phyloP scores from a whole-genome alignment of 139 green algal genomes.

The Tetratostichococcus sp. region DNA sequence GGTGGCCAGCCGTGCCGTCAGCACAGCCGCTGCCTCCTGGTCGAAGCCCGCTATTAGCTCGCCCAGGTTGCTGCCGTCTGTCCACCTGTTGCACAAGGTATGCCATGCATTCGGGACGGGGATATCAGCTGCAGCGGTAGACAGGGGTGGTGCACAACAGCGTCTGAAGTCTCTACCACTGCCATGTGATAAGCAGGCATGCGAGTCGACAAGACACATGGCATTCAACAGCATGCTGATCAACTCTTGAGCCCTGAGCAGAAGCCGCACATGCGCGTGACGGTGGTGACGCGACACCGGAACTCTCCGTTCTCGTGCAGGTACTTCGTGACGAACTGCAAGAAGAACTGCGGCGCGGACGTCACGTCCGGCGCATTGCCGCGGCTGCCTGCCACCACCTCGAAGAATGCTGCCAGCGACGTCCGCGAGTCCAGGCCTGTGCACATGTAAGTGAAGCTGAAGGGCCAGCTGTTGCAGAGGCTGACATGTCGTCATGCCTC shows the following conservation, averaged over 20 bases:
- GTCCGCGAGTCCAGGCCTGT: constrained; percentile 53
- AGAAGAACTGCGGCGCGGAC: constrained; percentile 70
- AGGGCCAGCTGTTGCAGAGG: no score
- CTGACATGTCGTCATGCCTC: no score
- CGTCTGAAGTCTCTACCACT: not conserved
- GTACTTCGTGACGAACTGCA: constrained; percentile 94
- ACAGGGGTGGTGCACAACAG: no score
- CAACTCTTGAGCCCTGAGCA: no score
- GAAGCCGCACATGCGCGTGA: constrained; percentile 76
- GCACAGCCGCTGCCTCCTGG: constrained; percentile 90
- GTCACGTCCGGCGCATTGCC: constrained; percentile 5
- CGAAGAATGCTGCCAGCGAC: constrained; percentile 73
- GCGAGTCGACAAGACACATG: no score
- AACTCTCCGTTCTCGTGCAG: constrained; percentile 70
- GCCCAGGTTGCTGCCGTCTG: constrained; percentile 49
- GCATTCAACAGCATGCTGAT: no score
- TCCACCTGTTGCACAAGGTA: constrained; percentile 45
- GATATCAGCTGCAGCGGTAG: no score
- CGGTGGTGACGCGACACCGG: constrained; percentile 84
- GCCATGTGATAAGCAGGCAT: no score
- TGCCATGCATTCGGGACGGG: no score
- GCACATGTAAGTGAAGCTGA: no score
- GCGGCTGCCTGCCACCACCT: constrained; percentile 64
- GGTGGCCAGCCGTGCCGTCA: constrained; percentile 76
- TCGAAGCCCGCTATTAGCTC: constrained; percentile 90